These are phyloP conservation scores for Hepatocystis sp. DNA, from an alignment of 169 alveolate genomes.

Conservation along the genomic window DNA sequence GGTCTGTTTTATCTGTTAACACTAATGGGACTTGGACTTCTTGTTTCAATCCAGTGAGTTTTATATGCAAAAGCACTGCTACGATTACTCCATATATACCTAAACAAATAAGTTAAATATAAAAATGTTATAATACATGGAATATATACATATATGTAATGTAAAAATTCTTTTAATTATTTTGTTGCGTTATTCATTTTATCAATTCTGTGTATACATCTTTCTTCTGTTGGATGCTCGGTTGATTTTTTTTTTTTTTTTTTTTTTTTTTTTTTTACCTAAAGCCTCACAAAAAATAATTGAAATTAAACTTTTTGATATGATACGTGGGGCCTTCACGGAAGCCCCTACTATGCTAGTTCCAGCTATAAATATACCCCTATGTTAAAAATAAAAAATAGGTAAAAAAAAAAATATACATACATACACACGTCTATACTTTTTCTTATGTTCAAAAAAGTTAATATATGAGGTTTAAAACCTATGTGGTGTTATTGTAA, in stretches of 20 bases:
- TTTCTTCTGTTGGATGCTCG: slow-evolving; percentile 88
- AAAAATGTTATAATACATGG: background rate
- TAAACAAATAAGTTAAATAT: background rate
- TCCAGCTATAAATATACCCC: slow-evolving; percentile 99
- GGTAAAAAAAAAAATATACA: background rate
- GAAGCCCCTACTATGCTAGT: slow-evolving; percentile 98
- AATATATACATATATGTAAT: background rate
- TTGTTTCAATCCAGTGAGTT: slow-evolving; percentile 74
- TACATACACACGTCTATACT: background rate
- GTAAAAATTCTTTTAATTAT: slow-evolving; percentile 12
- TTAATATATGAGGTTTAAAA: too few species aligned
- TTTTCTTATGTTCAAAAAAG: background rate
- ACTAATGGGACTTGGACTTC: slow-evolving; percentile 83
- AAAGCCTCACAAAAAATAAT: slow-evolving; percentile 99
- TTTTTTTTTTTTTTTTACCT: slow-evolving; percentile 92
- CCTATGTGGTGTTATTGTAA: too few species aligned
- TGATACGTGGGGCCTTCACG: slow-evolving; percentile 99
- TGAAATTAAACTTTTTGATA: slow-evolving; percentile 98
- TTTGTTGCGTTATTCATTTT: slow-evolving; percentile 81
- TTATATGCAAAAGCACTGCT: slow-evolving; percentile 80
- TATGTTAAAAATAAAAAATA: slow-evolving; percentile 19
- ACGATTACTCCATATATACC: slow-evolving; percentile 86
- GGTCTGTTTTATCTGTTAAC: slow-evolving; percentile 65
- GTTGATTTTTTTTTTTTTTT: background rate
- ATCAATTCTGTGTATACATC: too few species aligned